Percentiles rank a stretch among this genome's conserved stretches.
phyloP scores from a whole-genome alignment of 345 rosid genomes.

The Euphorbia peplus region DNA sequence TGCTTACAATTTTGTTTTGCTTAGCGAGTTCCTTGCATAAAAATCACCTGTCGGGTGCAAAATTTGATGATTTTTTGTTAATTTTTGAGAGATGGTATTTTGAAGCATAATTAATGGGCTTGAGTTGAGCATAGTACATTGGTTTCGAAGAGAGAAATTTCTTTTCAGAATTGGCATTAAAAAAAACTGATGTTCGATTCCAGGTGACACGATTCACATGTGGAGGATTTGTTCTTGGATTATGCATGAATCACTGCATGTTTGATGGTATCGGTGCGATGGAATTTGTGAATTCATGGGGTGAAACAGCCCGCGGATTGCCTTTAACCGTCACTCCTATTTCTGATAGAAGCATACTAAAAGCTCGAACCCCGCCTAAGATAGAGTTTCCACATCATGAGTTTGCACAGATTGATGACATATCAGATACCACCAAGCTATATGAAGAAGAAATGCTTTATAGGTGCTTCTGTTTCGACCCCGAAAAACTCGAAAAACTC shows the following conservation, averaged over 20 bases:
- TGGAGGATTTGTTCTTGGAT: constrained; percentile 75
- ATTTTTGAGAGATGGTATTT: background rate
- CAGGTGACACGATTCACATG: constrained; percentile 83
- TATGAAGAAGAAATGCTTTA: constrained; percentile 60
- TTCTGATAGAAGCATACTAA: constrained; percentile 55
- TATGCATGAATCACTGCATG: constrained; percentile 80
- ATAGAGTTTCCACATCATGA: constrained; percentile 60
- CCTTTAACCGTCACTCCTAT: constrained; percentile 62
- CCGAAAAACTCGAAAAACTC: constrained; percentile 55
- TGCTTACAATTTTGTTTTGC: background rate
- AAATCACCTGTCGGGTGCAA: background rate
- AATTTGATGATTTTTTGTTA: background rate
- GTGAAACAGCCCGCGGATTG: constrained; percentile 67
- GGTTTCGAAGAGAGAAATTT: background rate
- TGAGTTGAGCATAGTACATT: background rate
- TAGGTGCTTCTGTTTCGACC: constrained; percentile 61
- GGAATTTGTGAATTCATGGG: constrained; percentile 91
- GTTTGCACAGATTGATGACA: constrained; percentile 64
- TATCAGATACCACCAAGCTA: constrained; percentile 53
- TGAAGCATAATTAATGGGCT: background rate
- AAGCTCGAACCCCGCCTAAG: constrained; percentile 52
- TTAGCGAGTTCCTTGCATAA: background rate
- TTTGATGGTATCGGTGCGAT: constrained; percentile 79
- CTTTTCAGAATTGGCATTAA: background rate
- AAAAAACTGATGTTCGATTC: constrained; percentile 2